Conservation (phyloP, 192 early-diverging fungal genomes). For the Obelidium mucronatum region DNA sequence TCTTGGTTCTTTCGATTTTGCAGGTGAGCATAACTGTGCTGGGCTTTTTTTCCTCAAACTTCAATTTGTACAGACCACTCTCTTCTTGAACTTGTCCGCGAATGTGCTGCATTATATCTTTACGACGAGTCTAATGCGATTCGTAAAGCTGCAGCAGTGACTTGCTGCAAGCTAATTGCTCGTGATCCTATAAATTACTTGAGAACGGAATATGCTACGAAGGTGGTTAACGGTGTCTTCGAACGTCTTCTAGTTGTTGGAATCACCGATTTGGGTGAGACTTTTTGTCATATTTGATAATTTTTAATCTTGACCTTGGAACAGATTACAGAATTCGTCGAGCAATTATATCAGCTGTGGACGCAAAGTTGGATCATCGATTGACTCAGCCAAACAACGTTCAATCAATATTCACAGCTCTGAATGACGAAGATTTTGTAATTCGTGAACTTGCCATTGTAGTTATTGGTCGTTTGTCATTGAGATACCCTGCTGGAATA, state of each 20-base stretch:
- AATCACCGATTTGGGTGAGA: constrained; percentile 34
- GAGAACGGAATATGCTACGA: constrained; percentile 12
- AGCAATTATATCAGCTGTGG: constrained; percentile 73
- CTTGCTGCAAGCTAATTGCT: constrained; percentile 42
- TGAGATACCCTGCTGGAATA: constrained; percentile 80
- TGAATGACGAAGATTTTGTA: constrained; percentile 85
- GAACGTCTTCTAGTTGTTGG: constrained; percentile 34
- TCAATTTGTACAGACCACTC: constrained; percentile 16
- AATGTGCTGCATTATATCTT: constrained; percentile 36
- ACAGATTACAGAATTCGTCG: constrained; percentile 60
- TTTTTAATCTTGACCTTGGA: neutral
- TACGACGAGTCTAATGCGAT: constrained; percentile 44
- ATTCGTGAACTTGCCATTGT: constrained; percentile 75
- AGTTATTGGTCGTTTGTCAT: constrained; percentile 77
- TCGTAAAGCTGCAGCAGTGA: constrained; percentile 46
- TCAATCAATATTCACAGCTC: constrained; percentile 74
- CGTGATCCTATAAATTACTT: constrained; percentile 31
- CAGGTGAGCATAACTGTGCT: constrained; percentile 3
- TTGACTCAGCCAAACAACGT: constrained; percentile 83
- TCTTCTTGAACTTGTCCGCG: constrained; percentile 30
- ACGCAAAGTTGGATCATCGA: constrained; percentile 74
- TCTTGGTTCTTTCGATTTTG: constrained; percentile 79
- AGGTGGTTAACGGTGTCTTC: constrained; percentile 28
- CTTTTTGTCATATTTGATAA: neutral
- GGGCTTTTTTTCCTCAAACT: neutral